Evolutionary conservation across 2,329 filamentous ascomycete genomes (phyloP).

Genomic region (Emmonsia crescens): DNA sequence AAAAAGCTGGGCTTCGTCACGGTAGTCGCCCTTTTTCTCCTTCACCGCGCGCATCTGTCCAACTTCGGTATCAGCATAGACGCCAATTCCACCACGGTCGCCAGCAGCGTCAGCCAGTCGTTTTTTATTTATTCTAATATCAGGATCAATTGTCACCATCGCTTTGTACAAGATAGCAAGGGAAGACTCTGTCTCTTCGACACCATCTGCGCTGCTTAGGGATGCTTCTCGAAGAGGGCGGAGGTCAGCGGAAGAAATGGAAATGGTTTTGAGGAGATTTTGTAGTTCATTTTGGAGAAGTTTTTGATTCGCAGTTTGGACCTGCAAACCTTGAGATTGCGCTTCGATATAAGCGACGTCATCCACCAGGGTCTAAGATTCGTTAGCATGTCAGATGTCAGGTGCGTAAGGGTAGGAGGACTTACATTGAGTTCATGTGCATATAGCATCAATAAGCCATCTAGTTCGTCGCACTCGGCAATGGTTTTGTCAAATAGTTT

Average conservation of each 20-base stretch:
- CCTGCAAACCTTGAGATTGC: constrained; percentile 90
- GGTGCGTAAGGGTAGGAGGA: constrained; percentile 8
- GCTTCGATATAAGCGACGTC: constrained; percentile 97
- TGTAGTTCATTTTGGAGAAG: constrained; percentile 82
- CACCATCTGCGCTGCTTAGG: constrained; percentile 56
- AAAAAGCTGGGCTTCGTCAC: constrained; percentile 63
- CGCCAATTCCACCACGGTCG: constrained; percentile 33
- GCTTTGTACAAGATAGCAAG: constrained; percentile 80
- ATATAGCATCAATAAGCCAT: constrained; percentile 87
- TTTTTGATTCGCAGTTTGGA: constrained; percentile 95
- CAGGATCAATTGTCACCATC: constrained; percentile 85
- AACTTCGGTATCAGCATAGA: constrained; percentile 62
- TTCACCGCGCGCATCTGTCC: constrained; percentile 86
- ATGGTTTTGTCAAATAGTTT: constrained; percentile 81
- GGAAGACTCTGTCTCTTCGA: constrained; percentile 67
- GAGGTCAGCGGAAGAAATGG: constrained; percentile 68
- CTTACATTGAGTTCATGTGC: constrained; percentile 84
- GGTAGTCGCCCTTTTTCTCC: constrained; percentile 87
- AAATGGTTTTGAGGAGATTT: constrained; percentile 79
- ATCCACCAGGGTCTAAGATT: constrained; percentile 68
- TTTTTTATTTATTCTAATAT: constrained; percentile 49
- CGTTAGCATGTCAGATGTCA: constrained; percentile 16
- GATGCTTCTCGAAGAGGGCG: constrained; percentile 62
- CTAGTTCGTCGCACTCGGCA: constrained; percentile 87
- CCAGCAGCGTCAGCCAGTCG: constrained; percentile 37